phyloP scores from a whole-genome alignment of 2,329 filamentous ascomycete genomes.

The Fusarium pseudonygamai region DNA sequence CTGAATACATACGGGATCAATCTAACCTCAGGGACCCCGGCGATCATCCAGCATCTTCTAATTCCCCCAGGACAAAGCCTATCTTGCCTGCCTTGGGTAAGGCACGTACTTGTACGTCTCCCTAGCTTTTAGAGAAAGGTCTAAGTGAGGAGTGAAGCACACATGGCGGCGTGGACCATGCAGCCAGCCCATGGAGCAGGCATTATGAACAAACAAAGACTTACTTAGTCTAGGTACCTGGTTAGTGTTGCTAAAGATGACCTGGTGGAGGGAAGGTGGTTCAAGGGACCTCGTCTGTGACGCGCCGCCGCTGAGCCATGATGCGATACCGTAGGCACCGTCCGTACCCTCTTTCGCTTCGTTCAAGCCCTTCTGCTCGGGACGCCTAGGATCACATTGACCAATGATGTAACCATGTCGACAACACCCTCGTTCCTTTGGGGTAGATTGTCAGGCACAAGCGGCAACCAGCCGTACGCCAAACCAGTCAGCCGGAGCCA shows the following conservation, averaged over 20 bases:
- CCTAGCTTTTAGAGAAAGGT: neutral
- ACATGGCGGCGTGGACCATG: constrained; percentile 25
- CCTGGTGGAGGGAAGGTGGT: constrained; percentile 5
- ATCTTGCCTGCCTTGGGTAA: neutral
- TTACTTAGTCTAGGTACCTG: neutral
- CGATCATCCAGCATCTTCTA: constrained; percentile 23
- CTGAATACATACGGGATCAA: constrained; percentile 2
- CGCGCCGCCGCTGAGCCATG: constrained; percentile 25
- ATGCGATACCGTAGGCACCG: constrained; percentile 11
- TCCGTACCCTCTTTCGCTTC: constrained; percentile 19
- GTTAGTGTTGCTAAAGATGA: neutral
- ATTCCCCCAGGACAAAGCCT: neutral
- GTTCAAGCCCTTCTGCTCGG: constrained; percentile 5
- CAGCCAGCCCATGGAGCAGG: neutral
- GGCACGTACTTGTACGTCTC: neutral
- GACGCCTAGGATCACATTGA: neutral
- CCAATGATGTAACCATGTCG: constrained; percentile 1
- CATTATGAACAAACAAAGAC: neutral
- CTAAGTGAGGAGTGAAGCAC: neutral
- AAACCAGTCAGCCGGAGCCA: constrained; percentile 32
- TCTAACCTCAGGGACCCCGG: constrained; percentile 12
- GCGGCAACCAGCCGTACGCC: constrained; percentile 25
- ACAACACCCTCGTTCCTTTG: constrained; percentile 11
- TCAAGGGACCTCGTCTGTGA: constrained; percentile 24
- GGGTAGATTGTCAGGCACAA: constrained; percentile 36